Base-by-base conservation (phyloP, 2,329 filamentous ascomycete genomes). In the Dactylellina leptospora region DNA sequence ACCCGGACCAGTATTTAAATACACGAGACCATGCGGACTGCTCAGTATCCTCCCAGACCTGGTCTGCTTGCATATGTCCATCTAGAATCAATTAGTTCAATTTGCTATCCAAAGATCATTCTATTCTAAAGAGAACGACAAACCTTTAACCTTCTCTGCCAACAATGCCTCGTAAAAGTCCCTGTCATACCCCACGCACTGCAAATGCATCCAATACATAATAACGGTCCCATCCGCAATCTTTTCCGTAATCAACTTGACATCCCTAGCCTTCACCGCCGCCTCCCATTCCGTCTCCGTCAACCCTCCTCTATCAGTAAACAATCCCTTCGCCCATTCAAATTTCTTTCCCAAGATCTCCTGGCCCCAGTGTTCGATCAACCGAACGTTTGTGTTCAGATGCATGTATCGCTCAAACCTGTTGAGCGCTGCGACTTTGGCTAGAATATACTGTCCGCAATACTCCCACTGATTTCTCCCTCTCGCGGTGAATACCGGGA, bases 151-250 rank as follows among this genome's bases (percentile, higher is more conserved):
- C 30, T 72, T 64, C 28, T 47, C 28, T 27, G n/a, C n/a, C 8
- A 72, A 4, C 4, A 72, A 42, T 0, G 59, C 68, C 1, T 64
- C 38, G 30, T 72, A 72, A 16, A 72, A 38, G 5, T 1, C 53
- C 22, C 13, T 16, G 9, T 72, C 59, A 5, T 58, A 72, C 16
- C 59, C 68, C 4, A 72, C 68, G 28, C 68, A 72, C 22, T 50
- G 59, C 28, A 72, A 18, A 47, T 72, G 68, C 11, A 64, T 51
- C 68, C 68, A 72, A n/a, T 60, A 25, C 68, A 72, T 72, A 1
- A 59, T 59, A 10, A 72, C 28, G 2, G 18, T 33, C 1, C 68
- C 59, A 1, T n/a, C 23, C 28, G 59, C 10, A 36, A 72, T 53
- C 10, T 22, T 50, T 0, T 33, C 13, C 28, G 44, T 59, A 10